Evolutionary conservation across 2,329 filamentous ascomycete species (phyloP).

Genomic region (Venturia pyrina): DNA sequence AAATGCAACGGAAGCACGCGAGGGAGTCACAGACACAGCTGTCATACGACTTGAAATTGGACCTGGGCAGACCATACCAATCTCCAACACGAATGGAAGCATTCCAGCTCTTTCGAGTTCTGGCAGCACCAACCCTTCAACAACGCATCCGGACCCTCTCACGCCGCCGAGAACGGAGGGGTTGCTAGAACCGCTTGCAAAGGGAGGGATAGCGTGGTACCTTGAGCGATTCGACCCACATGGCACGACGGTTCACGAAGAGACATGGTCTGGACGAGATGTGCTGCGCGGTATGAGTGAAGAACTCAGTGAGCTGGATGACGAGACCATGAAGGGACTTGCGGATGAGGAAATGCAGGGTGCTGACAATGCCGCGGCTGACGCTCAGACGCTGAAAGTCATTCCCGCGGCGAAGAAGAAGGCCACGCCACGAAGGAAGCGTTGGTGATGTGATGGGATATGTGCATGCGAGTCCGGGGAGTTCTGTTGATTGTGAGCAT

Average conservation of each 20-base stretch:
- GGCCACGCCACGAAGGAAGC: neutral
- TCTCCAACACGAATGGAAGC: constrained; percentile 16
- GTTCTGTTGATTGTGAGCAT: neutral
- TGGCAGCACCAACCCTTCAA: constrained; percentile 29
- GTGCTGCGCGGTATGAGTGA: constrained; percentile 68
- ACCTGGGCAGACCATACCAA: constrained; percentile 2
- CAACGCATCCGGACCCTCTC: constrained; percentile 41
- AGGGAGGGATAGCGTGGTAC: constrained; percentile 84
- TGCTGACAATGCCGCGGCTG: neutral
- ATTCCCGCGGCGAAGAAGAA: constrained; percentile 7
- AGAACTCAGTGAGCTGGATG: constrained; percentile 83
- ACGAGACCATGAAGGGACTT: constrained; percentile 69
- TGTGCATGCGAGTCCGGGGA: neutral
- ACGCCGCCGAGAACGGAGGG: constrained; percentile 55
- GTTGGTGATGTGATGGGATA: neutral
- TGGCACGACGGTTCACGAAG: constrained; percentile 70
- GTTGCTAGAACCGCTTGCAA: constrained; percentile 40
- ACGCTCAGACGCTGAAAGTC: neutral
- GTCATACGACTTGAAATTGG: constrained; percentile 5
- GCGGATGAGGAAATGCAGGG: constrained; percentile 18
- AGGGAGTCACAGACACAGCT: constrained; percentile 6
- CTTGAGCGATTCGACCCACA: constrained; percentile 67
- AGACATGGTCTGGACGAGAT: constrained; percentile 63
- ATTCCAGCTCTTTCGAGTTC: constrained; percentile 17
- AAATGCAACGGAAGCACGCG: neutral